Conservation (phyloP, 2,329 filamentous ascomycete species). For the Xylaria sp. region DNA sequence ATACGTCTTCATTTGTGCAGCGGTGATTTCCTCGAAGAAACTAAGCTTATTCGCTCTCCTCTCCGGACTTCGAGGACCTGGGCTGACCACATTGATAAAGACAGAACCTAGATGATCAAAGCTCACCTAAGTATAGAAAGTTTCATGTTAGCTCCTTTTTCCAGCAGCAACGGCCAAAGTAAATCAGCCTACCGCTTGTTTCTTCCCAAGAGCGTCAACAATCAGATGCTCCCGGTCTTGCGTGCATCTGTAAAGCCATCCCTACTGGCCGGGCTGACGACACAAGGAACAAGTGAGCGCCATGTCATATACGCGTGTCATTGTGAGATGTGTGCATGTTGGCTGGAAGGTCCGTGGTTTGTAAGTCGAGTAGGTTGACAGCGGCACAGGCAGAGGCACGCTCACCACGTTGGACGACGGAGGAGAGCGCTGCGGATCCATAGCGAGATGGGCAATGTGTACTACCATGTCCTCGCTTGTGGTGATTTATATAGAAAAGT, state of each 20-base stretch:
- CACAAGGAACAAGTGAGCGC: conserved; percentile 69
- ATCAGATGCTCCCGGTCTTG: conserved; percentile 54
- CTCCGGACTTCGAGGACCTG: conserved; percentile 55
- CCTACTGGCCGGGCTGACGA: conserved; percentile 64
- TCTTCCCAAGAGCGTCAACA: conserved; percentile 51
- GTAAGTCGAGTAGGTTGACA: conserved; percentile 31
- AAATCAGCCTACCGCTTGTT: conserved; percentile 42
- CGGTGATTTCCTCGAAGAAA: conserved; percentile 58
- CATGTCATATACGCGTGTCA: conserved; percentile 72
- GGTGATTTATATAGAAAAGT: not conserved
- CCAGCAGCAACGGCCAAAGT: not conserved
- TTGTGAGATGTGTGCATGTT: conserved; percentile 73
- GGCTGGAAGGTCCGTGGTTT: conserved; percentile 37
- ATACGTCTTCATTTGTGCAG: conserved; percentile 58
- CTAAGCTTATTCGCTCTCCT: conserved; percentile 57
- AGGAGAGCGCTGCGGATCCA: conserved; percentile 23
- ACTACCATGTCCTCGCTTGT: conserved; percentile 14
- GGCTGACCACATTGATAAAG: conserved; percentile 51
- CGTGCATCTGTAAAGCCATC: conserved; percentile 78
- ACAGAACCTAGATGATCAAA: conserved; percentile 52
- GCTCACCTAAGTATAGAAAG: conserved; percentile 29
- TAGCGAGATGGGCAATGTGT: conserved; percentile 29
- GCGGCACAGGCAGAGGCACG: not conserved
- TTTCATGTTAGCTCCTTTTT: conserved; percentile 9
- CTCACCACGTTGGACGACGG: conserved; percentile 4